phyloP scores from a whole-genome alignment of 1,284 basidiomycete genomes.

The Cutaneotrichosporon cutaneum region DNA sequence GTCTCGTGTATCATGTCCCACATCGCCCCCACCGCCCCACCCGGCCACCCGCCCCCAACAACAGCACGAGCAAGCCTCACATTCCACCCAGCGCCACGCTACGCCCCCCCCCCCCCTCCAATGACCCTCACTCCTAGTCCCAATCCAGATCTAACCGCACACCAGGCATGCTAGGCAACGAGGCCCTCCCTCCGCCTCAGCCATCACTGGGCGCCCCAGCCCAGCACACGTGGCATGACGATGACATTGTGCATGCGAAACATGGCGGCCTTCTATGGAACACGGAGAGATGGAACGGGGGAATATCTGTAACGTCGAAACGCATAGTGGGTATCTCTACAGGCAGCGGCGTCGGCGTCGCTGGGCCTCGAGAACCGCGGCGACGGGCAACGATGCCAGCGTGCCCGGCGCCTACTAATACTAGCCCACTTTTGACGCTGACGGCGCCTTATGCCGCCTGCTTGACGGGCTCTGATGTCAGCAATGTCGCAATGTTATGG shows the following conservation, averaged over 20 bases:
- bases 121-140: too few species aligned
- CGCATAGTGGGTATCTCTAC: constrained; percentile 3
- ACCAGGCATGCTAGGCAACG: too few species aligned
- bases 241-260: constrained; percentile 7
- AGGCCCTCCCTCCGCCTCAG: too few species aligned
- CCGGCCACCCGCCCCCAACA: too few species aligned
- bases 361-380: neutral
- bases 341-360: neutral
- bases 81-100: too few species aligned
- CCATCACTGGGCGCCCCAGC: too few species aligned
- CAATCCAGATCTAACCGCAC: too few species aligned
- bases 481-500: neutral
- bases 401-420: neutral
- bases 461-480: constrained; percentile 22
- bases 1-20: too few species aligned
- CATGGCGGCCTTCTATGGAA: neutral
- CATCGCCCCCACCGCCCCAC: too few species aligned
- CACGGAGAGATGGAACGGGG: neutral
- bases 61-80: too few species aligned
- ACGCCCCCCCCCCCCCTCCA: too few species aligned
- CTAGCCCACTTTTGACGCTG: neutral
- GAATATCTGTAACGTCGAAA: neutral
- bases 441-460: constrained; percentile 15
- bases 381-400: neutral
- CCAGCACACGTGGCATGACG: too few species aligned